Evolutionary conservation across 75 land plant genomes (phyloP), one percentile per base, ranked within the genome.

Genomic region (Larix kaempferi): DNA sequence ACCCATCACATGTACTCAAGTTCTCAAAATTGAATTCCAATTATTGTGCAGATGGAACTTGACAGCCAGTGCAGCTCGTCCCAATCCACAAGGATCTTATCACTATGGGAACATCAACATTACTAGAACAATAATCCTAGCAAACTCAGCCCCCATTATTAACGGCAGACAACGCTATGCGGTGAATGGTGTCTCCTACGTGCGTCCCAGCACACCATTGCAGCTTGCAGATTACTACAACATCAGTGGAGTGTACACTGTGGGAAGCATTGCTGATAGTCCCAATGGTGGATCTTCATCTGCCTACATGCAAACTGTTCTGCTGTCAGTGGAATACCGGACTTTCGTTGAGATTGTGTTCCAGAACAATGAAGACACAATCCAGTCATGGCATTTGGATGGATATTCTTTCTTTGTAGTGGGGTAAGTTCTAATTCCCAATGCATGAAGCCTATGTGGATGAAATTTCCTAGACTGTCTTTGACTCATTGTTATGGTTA

Each of bases 71-170:
- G 96, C 96, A 26, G 95, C 95, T 44, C 82, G 95, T 71, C 94
- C 91, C 58, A 93, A 93, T 78, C 95, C 95, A 49, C 95, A 93
- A 74, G 94, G 95, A 3, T 91, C 94, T 12, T 93, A 79, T 83
- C 89, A 91, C 80, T 93, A 93, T 56, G 92, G 94, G 5, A 19
- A 39, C 2, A 92, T 93, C 74, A 78, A 82, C 56, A 75, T 88
- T 58, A 57, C 85, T 11, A 69, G 86, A 56, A 92, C 90, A 13
- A 79, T 89, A 76, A 57, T 76, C 64, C 65, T 93, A 5, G 77
- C 62, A 33, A 91, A 84, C 79, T 74, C 88, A 7, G 80, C 63
- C 39, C 39, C 15, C 26, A 60, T 78, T 15, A 73, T 86, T 37
- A 35, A 29, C 14, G 89, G 86, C 25, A 86, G 80, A 74, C 85